Evolutionary conservation across 2,329 filamentous ascomycete species (phyloP).

Genomic region (Chaetomiaceae sp.): DNA sequence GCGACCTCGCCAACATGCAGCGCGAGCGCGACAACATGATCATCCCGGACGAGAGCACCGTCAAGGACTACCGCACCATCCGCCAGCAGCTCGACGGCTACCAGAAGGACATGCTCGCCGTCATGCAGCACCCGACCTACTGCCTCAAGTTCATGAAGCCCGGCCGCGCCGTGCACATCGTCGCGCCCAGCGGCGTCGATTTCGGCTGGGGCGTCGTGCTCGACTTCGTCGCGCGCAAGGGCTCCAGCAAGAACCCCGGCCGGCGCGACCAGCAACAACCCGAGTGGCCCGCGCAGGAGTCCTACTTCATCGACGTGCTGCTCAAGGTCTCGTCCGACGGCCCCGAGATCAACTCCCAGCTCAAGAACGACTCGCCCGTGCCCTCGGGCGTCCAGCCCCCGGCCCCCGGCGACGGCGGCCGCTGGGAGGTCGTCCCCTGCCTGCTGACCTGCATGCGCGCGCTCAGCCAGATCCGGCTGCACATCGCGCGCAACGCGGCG

Average conservation of each 20-base stretch:
- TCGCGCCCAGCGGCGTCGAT: conserved; percentile 65
- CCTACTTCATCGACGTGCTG: conserved; percentile 76
- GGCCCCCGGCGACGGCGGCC: conserved; percentile 55
- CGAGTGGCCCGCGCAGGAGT: conserved; percentile 67
- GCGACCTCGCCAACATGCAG: conserved; percentile 73
- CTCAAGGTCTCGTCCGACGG: conserved; percentile 52
- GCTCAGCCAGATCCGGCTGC: conserved; percentile 77
- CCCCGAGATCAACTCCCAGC: conserved; percentile 37
- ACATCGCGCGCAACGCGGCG: conserved; percentile 71
- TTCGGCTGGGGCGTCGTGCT: conserved; percentile 94
- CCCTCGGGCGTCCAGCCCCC: conserved; percentile 60
- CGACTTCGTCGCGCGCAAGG: conserved; percentile 60
- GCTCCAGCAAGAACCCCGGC: too few relatives aligned
- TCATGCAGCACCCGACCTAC: conserved; percentile 88
- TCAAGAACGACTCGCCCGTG: conserved; percentile 39
- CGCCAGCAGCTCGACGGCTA: conserved; percentile 78
- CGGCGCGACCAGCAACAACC: conserved; percentile 62
- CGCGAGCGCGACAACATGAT: conserved; percentile 63
- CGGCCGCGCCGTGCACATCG: conserved; percentile 83
- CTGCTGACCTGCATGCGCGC: conserved; percentile 78
- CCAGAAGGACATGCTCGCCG: conserved; percentile 80
- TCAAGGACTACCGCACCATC: conserved; percentile 91
- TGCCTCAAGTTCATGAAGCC: conserved; percentile 77
- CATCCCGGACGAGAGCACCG: conserved; percentile 78
- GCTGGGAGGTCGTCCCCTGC: conserved; percentile 79